phyloP scores from a whole-genome alignment of 1,284 basidiomycete species.

The Tilletia indica region DNA sequence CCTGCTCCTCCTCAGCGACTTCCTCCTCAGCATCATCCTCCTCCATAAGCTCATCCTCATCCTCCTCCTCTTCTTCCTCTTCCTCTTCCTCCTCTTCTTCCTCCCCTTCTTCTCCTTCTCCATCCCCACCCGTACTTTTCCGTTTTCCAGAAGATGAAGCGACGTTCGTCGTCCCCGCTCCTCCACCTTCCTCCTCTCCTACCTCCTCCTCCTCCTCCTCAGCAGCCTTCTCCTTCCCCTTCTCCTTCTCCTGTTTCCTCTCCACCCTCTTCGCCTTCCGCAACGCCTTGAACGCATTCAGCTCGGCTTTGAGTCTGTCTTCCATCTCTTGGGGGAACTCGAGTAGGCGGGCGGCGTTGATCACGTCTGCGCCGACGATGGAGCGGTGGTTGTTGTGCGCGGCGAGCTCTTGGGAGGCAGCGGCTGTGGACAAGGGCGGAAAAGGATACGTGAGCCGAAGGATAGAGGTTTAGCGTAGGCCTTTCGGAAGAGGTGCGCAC shows the following conservation, averaged over 20 bases:
- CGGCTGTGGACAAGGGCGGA: slow-evolving; percentile 1
- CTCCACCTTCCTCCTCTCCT: slow-evolving; percentile 2
- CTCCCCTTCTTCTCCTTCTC: background rate
- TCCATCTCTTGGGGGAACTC: slow-evolving; percentile 13
- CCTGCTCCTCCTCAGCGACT: background rate
- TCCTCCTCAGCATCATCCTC: background rate
- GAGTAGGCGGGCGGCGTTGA: slow-evolving; percentile 7
- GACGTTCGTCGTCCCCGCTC: background rate
- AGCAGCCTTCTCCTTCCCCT: slow-evolving; percentile 22
- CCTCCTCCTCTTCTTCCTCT: slow-evolving; percentile 10
- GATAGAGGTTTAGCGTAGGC: background rate
- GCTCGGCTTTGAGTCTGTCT: background rate
- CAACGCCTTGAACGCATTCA: background rate
- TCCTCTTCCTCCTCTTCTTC: slow-evolving; percentile 15
- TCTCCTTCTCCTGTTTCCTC: slow-evolving; percentile 8
- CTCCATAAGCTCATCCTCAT: background rate
- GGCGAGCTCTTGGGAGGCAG: slow-evolving; percentile 17
- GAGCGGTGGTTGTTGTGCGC: slow-evolving; percentile 5
- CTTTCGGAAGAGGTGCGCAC: background rate
- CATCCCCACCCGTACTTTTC: background rate
- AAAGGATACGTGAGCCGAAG: background rate
- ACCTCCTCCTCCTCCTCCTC: slow-evolving; percentile 19
- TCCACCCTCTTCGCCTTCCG: slow-evolving; percentile 9
- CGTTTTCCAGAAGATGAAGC: background rate
- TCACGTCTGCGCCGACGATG: slow-evolving; percentile 4